Percentiles rank a stretch among this genome's conserved stretches.
Conservation (phyloP, 2,329 filamentous ascomycete species). For the Stagonosporopsis vannaccii region DNA sequence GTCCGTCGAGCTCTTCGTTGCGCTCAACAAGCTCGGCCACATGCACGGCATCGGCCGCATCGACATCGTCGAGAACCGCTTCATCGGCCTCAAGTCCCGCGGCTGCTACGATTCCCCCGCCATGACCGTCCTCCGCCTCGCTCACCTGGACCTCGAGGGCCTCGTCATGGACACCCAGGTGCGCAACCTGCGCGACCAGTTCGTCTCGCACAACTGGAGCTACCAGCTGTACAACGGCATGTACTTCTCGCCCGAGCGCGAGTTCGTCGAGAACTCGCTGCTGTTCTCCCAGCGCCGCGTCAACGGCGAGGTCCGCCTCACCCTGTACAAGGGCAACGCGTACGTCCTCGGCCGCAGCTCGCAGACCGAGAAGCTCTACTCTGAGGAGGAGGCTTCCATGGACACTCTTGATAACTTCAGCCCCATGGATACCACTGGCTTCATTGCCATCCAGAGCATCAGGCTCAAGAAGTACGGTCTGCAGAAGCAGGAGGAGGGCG, state of each 20-base stretch:
- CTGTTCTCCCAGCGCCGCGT: conserved; percentile 50
- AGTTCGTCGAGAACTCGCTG: conserved; percentile 70
- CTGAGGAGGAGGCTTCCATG: conserved; percentile 71
- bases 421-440: conserved; percentile 70
- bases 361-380: conserved; percentile 74
- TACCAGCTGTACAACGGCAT: conserved; percentile 66
- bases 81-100: conserved; percentile 80
- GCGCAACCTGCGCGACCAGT: conserved; percentile 73
- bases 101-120: conserved; percentile 74
- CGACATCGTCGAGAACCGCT: conserved; percentile 84
- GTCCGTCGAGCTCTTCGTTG: conserved; percentile 74
- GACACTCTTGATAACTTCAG: conserved; percentile 74
- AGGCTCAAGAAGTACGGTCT: conserved; percentile 55
- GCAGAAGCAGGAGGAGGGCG: conserved; percentile 48
- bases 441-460: conserved; percentile 75
- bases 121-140: conserved; percentile 59
- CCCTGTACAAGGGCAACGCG: conserved; percentile 72
- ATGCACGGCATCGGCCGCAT: conserved; percentile 79
- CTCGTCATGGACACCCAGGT: conserved; percentile 73
- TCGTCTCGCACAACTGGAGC: conserved; percentile 63
- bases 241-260: conserved; percentile 75
- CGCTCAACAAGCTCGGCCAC: conserved; percentile 74
- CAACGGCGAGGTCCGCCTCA: conserved; percentile 64
- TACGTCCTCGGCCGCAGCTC: conserved; percentile 65
- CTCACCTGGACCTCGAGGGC: conserved; percentile 70